Evolutionary conservation across 2,329 filamentous ascomycete genomes (phyloP).

Genomic region (Penicillium sp.): DNA sequence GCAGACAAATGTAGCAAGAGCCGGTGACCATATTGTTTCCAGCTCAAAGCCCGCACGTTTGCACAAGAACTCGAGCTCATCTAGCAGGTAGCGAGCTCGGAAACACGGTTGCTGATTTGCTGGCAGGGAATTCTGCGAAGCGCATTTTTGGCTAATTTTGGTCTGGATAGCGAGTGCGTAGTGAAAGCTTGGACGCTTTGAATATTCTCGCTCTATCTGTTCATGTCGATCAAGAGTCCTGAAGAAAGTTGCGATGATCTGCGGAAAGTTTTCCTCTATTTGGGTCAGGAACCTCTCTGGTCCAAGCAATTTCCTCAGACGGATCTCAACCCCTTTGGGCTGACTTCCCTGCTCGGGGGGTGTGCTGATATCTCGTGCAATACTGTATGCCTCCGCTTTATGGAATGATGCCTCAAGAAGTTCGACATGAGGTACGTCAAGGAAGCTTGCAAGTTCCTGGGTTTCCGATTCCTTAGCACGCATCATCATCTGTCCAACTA

Average conservation of each 20-base stretch:
- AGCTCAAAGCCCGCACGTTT: constrained; percentile 71
- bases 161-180: constrained; percentile 69
- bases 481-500: constrained; percentile 82
- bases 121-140: constrained; percentile 70
- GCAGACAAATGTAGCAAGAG: constrained; percentile 74
- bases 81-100: constrained; percentile 74
- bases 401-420: constrained; percentile 74
- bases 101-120: constrained; percentile 87
- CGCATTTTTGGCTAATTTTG: constrained; percentile 71
- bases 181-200: constrained; percentile 62
- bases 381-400: constrained; percentile 80
- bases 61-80: constrained; percentile 80
- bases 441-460: constrained; percentile 62
- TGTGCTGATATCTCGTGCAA: constrained; percentile 72
- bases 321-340: constrained; percentile 65
- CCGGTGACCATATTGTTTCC: constrained; percentile 73
- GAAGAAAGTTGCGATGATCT: constrained; percentile 78
- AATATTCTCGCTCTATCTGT: constrained; percentile 70
- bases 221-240: constrained; percentile 79
- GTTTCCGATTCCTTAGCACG: constrained; percentile 71
- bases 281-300: constrained; percentile 67
- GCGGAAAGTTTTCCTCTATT: constrained; percentile 73
- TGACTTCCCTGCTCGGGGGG: constrained; percentile 51
- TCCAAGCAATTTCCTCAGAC: constrained; percentile 73
- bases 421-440: constrained; percentile 61